A percentile compares a stretch with the other conserved stretches of the same genome.
These are phyloP conservation scores for Articulospora tetracladia DNA, from an alignment of 495 filamentous ascomycete genomes.

Conservation along the genomic window DNA sequence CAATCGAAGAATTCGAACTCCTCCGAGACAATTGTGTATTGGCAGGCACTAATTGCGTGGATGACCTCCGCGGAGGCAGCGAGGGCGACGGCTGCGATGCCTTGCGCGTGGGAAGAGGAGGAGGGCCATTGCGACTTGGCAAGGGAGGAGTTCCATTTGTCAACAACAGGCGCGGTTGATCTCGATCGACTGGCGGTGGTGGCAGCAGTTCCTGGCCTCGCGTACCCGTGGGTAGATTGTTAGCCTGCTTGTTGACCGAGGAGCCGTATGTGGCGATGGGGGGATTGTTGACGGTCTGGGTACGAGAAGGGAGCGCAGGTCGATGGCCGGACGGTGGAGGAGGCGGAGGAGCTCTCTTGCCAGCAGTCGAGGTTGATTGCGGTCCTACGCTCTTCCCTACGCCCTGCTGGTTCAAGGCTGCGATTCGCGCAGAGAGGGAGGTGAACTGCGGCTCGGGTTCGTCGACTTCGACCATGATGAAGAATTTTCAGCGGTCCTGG, in stretches of 20 bases:
- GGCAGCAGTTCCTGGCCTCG: constrained; percentile 37
- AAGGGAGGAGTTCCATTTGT: constrained; percentile 14
- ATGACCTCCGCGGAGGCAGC: constrained; percentile 19
- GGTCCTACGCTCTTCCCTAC: constrained; percentile 40
- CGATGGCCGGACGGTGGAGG: constrained; percentile 31
- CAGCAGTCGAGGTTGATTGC: constrained; percentile 20
- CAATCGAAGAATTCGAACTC: constrained; percentile 19
- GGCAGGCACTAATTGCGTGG: constrained; percentile 1
- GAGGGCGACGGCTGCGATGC: constrained; percentile 18
- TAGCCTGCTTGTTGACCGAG: constrained; percentile 11
- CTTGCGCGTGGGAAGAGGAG: constrained; percentile 22
- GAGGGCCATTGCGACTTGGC: constrained; percentile 23
- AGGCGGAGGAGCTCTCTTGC: constrained; percentile 45
- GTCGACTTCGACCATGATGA: constrained; percentile 48
- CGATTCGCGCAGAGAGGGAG: constrained; percentile 50
- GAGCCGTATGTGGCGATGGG: constrained; percentile 24
- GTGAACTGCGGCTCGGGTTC: constrained; percentile 52
- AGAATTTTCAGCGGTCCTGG: neutral
- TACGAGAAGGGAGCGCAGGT: constrained; percentile 18
- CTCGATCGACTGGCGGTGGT: constrained; percentile 43
- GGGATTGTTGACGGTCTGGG: constrained; percentile 23
- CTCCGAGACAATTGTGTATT: constrained; percentile 11
- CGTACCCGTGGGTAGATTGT: constrained; percentile 15
- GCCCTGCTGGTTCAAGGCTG: constrained; percentile 42
- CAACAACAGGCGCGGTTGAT: constrained; percentile 7